Evolutionary conservation across 164 flowering plant species (phyloP), one percentile per base, ranked within the genome.

Genomic region (Aristolochia fimbriata): DNA sequence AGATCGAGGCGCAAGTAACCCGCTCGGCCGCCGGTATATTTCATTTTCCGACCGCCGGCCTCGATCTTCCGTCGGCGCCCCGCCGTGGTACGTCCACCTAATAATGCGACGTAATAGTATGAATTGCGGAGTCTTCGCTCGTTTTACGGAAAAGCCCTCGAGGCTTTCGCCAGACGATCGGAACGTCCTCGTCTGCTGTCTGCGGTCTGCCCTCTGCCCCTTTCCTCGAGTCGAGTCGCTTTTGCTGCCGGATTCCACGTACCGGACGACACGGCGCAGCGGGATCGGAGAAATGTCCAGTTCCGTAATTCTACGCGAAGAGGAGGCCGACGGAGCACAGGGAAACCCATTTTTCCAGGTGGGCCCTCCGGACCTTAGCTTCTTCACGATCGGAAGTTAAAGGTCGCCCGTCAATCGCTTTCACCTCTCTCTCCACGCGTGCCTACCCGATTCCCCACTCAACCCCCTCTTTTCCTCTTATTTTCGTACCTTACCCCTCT

Each of bases 381-480:
- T 16, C 53, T 22, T 22, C 20, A 50, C 53, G 53, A 50, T 50
- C 22, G 53, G 21, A 50, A 15, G 53, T 50, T 50, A 50, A 17
- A 50, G 53, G 53, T 50, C 53, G 20, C 21, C 20, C 22, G 53
- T 50, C 53, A 50, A 50, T 50, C 53, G 22, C 22, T 50, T 50
- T 50, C 53, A 19, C 3, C 20, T 22, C 53, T 22, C 53, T 8
- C 30, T 50, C 53, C 22, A 19, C 20, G 12, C 53, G 20, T 50
- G 53, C 53, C 53, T 19, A 5, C 17, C 22, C 2, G 22, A 6
- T 19, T 54, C 20, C 24, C 57, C 57, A 54, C 57, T 14, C 31
- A 15, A 10, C 31, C 33, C 27, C 24, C 8, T 25, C 33, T 54
- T 25, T 54, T 22, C 5, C 57, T 4, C 16, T 19, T 9, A 15